Evolutionary conservation across 768 basidiomycete species (phyloP).

Genomic region (Chalciporus pseudorubinellus): DNA sequence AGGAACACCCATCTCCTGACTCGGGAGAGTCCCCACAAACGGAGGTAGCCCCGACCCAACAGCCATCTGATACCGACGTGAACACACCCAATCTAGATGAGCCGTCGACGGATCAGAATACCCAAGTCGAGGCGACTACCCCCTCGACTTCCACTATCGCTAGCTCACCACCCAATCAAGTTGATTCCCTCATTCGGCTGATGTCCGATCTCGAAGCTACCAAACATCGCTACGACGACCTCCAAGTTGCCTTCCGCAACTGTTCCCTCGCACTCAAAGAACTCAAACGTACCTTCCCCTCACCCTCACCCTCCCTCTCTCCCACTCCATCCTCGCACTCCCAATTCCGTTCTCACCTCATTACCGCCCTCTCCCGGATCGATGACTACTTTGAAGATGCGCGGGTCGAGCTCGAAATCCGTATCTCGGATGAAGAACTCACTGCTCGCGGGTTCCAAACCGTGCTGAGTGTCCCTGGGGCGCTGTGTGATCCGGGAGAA

Average conservation of each 20-base stretch:
- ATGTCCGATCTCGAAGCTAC: slow-evolving; percentile 45
- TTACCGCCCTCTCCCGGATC: slow-evolving; percentile 56
- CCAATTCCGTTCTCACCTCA: slow-evolving; percentile 34
- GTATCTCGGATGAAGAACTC: slow-evolving; percentile 67
- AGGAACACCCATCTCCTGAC: neutral
- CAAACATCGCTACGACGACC: slow-evolving; percentile 54
- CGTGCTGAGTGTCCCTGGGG: slow-evolving; percentile 58
- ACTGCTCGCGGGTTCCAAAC: slow-evolving; percentile 65
- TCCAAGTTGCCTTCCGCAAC: slow-evolving; percentile 64
- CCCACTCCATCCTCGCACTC: slow-evolving; percentile 2
- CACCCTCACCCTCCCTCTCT: slow-evolving; percentile 6
- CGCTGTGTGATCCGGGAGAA: slow-evolving; percentile 22
- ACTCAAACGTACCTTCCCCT: slow-evolving; percentile 38
- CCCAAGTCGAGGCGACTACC: neutral
- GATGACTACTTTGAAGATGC: slow-evolving; percentile 76
- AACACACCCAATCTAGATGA: neutral
- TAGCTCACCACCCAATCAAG: neutral
- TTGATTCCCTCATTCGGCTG: slow-evolving; percentile 30
- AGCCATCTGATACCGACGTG: neutral
- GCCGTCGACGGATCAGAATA: neutral
- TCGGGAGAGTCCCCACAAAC: neutral
- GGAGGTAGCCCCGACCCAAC: neutral
- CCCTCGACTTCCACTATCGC: neutral
- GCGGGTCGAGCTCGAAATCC: slow-evolving; percentile 81
- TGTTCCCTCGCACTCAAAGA: slow-evolving; percentile 66